Evolutionary conservation across 1,284 basidiomycete genomes (phyloP).

Genomic region (Leccinum fallax): DNA sequence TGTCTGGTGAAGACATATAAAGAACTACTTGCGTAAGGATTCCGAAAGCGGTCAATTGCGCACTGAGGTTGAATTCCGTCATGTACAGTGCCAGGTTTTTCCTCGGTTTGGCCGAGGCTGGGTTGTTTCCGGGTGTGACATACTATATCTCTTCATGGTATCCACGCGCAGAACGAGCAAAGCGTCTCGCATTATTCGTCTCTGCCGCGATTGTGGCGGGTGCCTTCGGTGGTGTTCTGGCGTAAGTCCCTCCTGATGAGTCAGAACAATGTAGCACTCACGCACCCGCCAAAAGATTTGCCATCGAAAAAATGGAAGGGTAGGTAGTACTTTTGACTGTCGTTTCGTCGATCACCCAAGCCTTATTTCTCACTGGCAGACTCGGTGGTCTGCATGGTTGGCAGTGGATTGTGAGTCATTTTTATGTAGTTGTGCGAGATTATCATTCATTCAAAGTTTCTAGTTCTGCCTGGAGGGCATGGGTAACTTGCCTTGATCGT

Average conservation of each 20-base stretch:
- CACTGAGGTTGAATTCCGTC: constrained; percentile 2
- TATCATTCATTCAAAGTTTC: not conserved
- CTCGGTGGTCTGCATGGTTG: constrained; percentile 43
- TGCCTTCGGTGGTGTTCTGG: constrained; percentile 20
- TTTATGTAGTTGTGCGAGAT: not conserved
- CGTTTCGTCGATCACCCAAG: not conserved
- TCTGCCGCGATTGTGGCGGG: constrained; percentile 18
- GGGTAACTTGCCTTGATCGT: constrained; percentile 8
- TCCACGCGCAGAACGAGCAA: constrained; percentile 18
- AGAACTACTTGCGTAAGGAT: constrained; percentile 31
- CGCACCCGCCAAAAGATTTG: constrained; percentile 5
- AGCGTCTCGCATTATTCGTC: constrained; percentile 16
- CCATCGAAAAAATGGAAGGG: constrained; percentile 23
- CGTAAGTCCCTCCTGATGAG: constrained; percentile 12
- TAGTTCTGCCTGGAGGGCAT: constrained; percentile 40
- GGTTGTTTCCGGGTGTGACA: constrained; percentile 20
- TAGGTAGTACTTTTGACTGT: not conserved
- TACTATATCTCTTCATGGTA: constrained; percentile 24
- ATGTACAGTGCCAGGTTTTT: constrained; percentile 44
- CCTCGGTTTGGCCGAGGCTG: constrained; percentile 21
- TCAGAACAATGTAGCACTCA: constrained; percentile 5
- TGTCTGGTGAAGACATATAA: constrained; percentile 37
- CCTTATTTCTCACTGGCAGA: constrained; percentile 3
- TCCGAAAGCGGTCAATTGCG: not conserved
- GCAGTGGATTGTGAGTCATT: constrained; percentile 49